Conservation (phyloP, 345 rosid genomes). For the Eucalyptus shirleyi region DNA sequence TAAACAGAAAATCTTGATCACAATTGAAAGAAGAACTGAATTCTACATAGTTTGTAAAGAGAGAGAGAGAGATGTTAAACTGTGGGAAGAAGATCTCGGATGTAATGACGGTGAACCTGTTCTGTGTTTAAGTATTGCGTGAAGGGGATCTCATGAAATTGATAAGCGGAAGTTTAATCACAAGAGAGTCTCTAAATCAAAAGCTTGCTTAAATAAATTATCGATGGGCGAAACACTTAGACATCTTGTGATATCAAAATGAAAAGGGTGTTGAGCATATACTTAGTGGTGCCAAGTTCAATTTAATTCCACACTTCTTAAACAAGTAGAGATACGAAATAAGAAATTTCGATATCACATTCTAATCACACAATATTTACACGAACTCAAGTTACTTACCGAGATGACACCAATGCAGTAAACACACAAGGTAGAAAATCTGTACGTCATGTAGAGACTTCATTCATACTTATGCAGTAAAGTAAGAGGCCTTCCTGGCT, state of each 20-base stretch:
- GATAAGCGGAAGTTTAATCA: no score
- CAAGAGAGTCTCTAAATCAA: neutral
- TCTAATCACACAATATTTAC: neutral
- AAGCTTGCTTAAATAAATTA: neutral
- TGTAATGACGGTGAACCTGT: neutral
- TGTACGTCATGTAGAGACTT: neutral
- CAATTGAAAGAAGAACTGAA: neutral
- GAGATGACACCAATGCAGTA: neutral
- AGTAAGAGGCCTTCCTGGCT: constrained; percentile 25
- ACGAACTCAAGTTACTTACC: neutral
- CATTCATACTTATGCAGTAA: neutral
- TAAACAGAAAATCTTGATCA: neutral
- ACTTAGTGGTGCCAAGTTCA: neutral
- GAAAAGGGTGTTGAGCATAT: neutral
- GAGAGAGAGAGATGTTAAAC: no score
- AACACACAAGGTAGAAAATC: neutral
- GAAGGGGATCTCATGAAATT: neutral
- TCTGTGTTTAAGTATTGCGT: neutral
- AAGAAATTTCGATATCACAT: neutral
- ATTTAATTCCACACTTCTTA: neutral
- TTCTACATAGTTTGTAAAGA: no score
- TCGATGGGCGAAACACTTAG: neutral
- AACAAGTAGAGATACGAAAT: neutral
- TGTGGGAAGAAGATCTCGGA: neutral
- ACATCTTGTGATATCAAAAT: neutral